A percentile compares a stretch with the other conserved stretches of the same genome.
Conservation (phyloP, 345 rosid species). For the Syzygium aromaticum region DNA sequence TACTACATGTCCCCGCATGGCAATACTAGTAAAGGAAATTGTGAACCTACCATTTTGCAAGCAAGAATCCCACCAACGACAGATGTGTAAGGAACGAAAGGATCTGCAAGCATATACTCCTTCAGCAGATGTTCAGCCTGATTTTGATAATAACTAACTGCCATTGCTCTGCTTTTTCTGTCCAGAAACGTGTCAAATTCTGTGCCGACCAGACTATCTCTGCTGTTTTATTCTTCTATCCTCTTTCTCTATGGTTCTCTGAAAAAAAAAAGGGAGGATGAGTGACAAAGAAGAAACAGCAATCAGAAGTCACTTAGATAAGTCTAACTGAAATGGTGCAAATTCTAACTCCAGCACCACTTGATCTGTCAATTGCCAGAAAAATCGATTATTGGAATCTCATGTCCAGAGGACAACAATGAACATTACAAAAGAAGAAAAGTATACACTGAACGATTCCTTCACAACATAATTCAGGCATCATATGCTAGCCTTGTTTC, state of each 20-base stretch:
- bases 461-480: neutral
- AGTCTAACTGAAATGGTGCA: neutral
- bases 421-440: neutral
- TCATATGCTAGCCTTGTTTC: neutral
- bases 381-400: neutral
- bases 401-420: neutral
- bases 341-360: neutral
- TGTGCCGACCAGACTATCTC: neutral
- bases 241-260: neutral
- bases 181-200: neutral
- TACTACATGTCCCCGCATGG: neutral
- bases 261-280: neutral
- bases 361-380: neutral
- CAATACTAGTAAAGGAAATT: neutral
- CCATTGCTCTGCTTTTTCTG: conserved; percentile 11
- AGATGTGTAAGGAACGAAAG: conserved; percentile 53
- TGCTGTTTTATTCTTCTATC: neutral
- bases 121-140: conserved; percentile 49
- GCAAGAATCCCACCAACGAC: conserved; percentile 39
- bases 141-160: conserved; percentile 31
- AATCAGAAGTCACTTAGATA: neutral
- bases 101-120: conserved; percentile 42
- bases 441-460: neutral
- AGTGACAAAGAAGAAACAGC: neutral
- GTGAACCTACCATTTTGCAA: conserved; percentile 42